These are phyloP conservation scores for Mycosarcoma maydis DNA, from an alignment of 1,284 basidiomycete genomes.

Conservation along the genomic window DNA sequence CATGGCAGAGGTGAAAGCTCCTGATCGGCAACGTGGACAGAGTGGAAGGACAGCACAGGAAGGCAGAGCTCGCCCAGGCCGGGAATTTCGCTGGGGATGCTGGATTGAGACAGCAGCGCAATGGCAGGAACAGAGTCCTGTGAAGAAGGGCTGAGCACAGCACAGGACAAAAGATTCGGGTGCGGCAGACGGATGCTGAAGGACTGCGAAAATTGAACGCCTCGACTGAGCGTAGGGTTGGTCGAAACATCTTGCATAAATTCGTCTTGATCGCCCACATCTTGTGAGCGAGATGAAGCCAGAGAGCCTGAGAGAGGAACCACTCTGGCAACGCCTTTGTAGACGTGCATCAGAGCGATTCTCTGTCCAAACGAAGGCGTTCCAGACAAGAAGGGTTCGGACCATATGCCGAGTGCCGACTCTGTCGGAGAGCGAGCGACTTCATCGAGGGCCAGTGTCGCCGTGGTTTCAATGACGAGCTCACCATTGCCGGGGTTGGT, in stretches of 20 bases:
- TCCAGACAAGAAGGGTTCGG: slow-evolving; percentile 17
- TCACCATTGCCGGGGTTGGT: slow-evolving; percentile 8
- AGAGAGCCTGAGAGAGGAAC: slow-evolving; percentile 21
- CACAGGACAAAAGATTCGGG: slow-evolving; percentile 47
- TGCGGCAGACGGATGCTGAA: slow-evolving; percentile 54
- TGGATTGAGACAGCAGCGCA: slow-evolving; percentile 60
- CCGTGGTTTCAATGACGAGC: slow-evolving; percentile 13
- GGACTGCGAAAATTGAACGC: slow-evolving; percentile 19
- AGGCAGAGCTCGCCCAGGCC: slow-evolving; percentile 58
- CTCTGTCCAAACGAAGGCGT: slow-evolving; percentile 9
- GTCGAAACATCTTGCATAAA: slow-evolving; percentile 19
- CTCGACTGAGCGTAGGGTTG: not conserved
- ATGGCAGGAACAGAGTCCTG: slow-evolving; percentile 19
- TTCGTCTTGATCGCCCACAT: slow-evolving; percentile 15
- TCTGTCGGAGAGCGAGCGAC: slow-evolving; percentile 51
- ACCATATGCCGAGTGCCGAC: slow-evolving; percentile 35
- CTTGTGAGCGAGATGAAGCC: not conserved
- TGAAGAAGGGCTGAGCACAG: slow-evolving; percentile 35
- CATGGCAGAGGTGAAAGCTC: slow-evolving; percentile 55
- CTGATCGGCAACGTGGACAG: slow-evolving; percentile 36
- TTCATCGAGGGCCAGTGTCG: slow-evolving; percentile 50
- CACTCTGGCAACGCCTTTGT: slow-evolving; percentile 50
- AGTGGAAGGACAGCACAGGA: slow-evolving; percentile 64
- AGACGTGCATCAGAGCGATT: slow-evolving; percentile 43
- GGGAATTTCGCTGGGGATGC: slow-evolving; percentile 44